Percentiles rank a stretch among this genome's conserved stretches.
Conservation (phyloP, 129 eudicot genomes). For the Centella asiatica region DNA sequence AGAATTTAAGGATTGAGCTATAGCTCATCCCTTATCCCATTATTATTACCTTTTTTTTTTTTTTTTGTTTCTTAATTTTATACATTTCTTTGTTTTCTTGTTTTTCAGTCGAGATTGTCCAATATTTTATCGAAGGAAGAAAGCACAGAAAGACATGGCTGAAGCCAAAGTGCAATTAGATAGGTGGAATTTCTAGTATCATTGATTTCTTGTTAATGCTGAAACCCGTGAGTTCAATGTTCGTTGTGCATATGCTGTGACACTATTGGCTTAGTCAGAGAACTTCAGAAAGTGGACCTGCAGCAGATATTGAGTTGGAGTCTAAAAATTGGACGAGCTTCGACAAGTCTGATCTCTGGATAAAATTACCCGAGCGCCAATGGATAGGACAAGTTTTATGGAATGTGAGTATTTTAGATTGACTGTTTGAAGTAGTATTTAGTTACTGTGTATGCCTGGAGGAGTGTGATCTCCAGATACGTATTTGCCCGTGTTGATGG, state of each 20-base stretch:
- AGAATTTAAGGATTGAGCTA: too few species aligned
- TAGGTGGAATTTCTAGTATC: slow-evolving; percentile 65
- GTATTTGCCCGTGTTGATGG: too few species aligned
- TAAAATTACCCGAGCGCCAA: background rate
- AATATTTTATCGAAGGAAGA: slow-evolving; percentile 94
- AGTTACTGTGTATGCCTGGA: too few species aligned
- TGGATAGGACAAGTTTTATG: background rate
- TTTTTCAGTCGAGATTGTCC: slow-evolving; percentile 98
- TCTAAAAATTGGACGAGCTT: background rate
- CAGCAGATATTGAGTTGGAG: background rate
- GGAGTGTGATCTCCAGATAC: too few species aligned
- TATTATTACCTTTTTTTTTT: too few species aligned
- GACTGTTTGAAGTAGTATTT: too few species aligned
- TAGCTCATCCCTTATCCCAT: too few species aligned
- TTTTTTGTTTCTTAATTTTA: too few species aligned
- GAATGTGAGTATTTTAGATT: background rate
- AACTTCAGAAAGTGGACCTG: background rate
- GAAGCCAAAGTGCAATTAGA: slow-evolving; percentile 95
- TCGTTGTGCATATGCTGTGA: background rate
- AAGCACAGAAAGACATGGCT: slow-evolving; percentile 99
- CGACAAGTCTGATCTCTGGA: background rate
- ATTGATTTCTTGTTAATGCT: background rate
- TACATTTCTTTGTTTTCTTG: too few species aligned
- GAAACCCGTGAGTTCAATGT: background rate
- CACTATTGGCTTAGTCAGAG: background rate